Evolutionary conservation across 176 grass and related monocot species (phyloP).

Genomic region (Calamus simplicifolius): DNA sequence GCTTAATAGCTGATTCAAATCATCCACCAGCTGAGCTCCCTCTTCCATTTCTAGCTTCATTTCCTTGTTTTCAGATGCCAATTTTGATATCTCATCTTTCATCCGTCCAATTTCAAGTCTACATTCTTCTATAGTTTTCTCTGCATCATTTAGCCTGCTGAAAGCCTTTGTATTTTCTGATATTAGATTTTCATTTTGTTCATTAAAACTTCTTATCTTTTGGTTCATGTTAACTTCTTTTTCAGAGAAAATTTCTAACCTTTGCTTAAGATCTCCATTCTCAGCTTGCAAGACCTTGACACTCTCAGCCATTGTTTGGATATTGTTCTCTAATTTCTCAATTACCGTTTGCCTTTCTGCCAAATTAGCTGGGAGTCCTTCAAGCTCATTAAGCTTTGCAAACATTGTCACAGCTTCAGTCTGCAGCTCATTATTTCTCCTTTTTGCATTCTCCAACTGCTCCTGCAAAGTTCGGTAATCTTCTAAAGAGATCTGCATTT

Average conservation of each 20-base stretch:
- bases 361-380: slow-evolving; percentile 14
- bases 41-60: slow-evolving; percentile 43
- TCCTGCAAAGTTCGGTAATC: slow-evolving; percentile 6
- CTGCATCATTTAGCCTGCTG: slow-evolving; percentile 12
- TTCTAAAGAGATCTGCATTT: slow-evolving; percentile 8
- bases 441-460: slow-evolving; percentile 14
- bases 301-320: neutral
- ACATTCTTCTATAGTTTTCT: slow-evolving; percentile 17
- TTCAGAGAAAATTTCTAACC: slow-evolving; percentile 10
- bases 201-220: slow-evolving; percentile 9
- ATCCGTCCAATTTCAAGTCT: slow-evolving; percentile 13
- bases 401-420: slow-evolving; percentile 5
- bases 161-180: slow-evolving; percentile 20
- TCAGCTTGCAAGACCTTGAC: slow-evolving; percentile 10
- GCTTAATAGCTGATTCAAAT: slow-evolving; percentile 42
- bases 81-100: slow-evolving; percentile 15
- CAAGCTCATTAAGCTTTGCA: slow-evolving; percentile 19
- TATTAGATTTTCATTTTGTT: slow-evolving; percentile 39
- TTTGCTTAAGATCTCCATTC: slow-evolving; percentile 19
- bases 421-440: slow-evolving; percentile 19
- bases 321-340: neutral
- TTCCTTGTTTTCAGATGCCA: slow-evolving; percentile 4
- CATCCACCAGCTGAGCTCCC: slow-evolving; percentile 33
- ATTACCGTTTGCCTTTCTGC: neutral
- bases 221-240: slow-evolving; percentile 42